Base-by-base conservation (phyloP, 805 yeast species). In the Cyberlindnera nakhonratchasimensis region DNA sequence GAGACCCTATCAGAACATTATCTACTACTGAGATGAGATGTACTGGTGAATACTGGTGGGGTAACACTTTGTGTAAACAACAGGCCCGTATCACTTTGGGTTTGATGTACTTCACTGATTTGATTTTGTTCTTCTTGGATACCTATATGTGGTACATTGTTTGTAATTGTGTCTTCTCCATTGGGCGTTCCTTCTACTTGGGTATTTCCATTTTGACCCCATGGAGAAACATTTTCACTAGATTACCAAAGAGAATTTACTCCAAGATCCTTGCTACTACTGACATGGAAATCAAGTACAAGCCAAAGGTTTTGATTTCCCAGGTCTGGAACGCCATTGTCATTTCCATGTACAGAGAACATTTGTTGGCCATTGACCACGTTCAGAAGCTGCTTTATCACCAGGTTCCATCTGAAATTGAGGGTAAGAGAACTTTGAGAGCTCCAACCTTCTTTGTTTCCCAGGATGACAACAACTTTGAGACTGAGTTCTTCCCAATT, bases 241-340 rank as follows among this genome's bases (percentile, higher is more conserved):
- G 99, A 69, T 74, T 93, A 64, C 99, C 99, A 64, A 93, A 93
- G 82, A 88, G 99, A 81, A 88, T 93, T 55, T 95, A 93, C 75
- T 88, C 97, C 43, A 93, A 93, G 79, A 83, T 93, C 53, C 79
- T 93, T 69, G 98, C 98, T 35, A 93, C 99, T 28, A 86, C 96
- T 53, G 98, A 93, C 66, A 91, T 95, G 99, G 98, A 93, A 72
- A 88, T 91, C 64, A 91, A 93, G 74, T 93, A 93, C 72, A 91
- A 93, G 71, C 98, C 99, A 54, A 93, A 93, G 79, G 97, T 93
- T 53, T 76, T 93, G 65, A 91, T 93, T 59, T 89, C 97, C 31
- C 99, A 93, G 74, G 91, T 95, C 57, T 93, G 99, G 99, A 93
- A 93, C 65, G 99, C 99, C 42, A 86, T 93, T 68, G 95, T 93